Evolutionary conservation across 208 protist species (phyloP).

Genomic region (Herpetomonas samuelpessoai): DNA sequence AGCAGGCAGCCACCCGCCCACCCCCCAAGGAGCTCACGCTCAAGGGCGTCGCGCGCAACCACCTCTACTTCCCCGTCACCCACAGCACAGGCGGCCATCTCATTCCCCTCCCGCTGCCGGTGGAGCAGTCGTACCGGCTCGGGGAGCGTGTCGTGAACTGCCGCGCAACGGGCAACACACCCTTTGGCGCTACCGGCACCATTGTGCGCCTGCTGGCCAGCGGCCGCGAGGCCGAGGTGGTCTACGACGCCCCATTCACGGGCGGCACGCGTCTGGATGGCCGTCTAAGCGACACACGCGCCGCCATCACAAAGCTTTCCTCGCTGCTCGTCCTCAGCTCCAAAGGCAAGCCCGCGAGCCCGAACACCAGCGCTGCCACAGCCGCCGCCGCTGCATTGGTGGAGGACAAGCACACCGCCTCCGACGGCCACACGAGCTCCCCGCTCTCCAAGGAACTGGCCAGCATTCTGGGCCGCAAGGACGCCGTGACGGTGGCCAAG

Average conservation of each 20-base stretch:
- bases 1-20: constrained; percentile 23
- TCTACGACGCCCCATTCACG: constrained; percentile 86
- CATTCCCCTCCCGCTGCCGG: constrained; percentile 68
- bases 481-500: neutral
- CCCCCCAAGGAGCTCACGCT: constrained; percentile 35
- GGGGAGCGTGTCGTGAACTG: constrained; percentile 86
- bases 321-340: constrained; percentile 62
- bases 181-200: constrained; percentile 79
- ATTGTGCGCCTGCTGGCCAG: constrained; percentile 81
- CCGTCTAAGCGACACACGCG: constrained; percentile 58
- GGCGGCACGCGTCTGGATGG: constrained; percentile 75
- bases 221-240: constrained; percentile 77
- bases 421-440: neutral
- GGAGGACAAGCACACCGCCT: constrained; percentile 14
- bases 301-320: constrained; percentile 64
- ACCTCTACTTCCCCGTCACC: constrained; percentile 83
- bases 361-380: neutral
- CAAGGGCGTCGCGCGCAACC: constrained; percentile 36
- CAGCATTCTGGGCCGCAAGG: neutral
- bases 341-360: constrained; percentile 9
- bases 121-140: constrained; percentile 67
- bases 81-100: constrained; percentile 59
- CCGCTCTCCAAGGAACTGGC: neutral
- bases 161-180: constrained; percentile 60
- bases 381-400: neutral